These are phyloP conservation scores for Lepidium aucheri DNA, from an alignment of 345 rosid species.

Conservation along the genomic window DNA sequence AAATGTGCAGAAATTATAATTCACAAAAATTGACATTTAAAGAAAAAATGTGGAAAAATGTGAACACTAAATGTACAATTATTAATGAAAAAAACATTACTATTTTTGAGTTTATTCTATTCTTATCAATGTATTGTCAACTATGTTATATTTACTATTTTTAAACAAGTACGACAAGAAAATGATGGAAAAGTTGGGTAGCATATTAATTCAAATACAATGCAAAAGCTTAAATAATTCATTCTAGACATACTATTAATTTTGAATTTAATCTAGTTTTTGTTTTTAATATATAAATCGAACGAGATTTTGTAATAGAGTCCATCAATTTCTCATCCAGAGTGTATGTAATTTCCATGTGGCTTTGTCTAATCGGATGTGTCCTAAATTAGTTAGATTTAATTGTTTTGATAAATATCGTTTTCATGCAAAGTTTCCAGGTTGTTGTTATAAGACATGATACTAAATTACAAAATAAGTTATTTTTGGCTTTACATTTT, in stretches of 20 bases:
- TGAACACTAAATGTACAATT: too few species aligned
- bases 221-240: conserved; percentile 11
- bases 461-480: background rate
- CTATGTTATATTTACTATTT: background rate
- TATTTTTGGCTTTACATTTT: background rate
- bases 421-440: conserved; percentile 13
- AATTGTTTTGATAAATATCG: conserved; percentile 9
- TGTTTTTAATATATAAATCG: too few species aligned
- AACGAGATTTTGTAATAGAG: background rate
- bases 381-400: conserved; percentile 10
- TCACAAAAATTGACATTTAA: too few species aligned
- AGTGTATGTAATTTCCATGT: conserved; percentile 17
- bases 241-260: conserved; percentile 5
- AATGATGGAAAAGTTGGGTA: conserved; percentile 1
- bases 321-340: conserved; percentile 15
- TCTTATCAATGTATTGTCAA: conserved; percentile 17
- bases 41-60: too few species aligned
- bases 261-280: background rate
- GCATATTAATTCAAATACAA: conserved; percentile 18
- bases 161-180: conserved; percentile 17
- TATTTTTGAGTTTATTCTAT: background rate
- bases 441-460: background rate
- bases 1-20: too few species aligned
- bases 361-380: conserved; percentile 19
- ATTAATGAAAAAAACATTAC: background rate